phyloP scores from a whole-genome alignment of 2,329 filamentous ascomycete genomes.

The Sporothrix protearum region DNA sequence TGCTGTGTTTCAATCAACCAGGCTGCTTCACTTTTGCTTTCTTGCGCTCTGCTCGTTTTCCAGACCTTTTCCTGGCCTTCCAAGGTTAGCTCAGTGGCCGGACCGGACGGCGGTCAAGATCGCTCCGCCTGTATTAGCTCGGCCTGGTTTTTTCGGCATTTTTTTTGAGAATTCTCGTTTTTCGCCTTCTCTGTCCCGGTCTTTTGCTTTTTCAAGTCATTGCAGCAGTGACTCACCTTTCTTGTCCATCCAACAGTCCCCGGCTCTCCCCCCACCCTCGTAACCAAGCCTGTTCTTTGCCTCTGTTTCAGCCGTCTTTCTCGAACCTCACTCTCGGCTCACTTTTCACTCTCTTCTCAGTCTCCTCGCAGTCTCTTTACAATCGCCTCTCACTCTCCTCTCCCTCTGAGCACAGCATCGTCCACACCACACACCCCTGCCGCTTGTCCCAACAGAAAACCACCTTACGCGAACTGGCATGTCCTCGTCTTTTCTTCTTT shows the following conservation, averaged over 20 bases:
- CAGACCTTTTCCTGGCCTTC: neutral
- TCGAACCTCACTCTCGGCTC: neutral
- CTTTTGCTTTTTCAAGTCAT: slow-evolving; percentile 2
- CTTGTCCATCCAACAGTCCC: neutral
- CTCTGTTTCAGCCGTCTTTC: slow-evolving; percentile 7
- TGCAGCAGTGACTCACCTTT: slow-evolving; percentile 8
- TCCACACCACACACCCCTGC: neutral
- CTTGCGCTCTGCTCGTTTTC: neutral
- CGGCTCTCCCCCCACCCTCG: neutral
- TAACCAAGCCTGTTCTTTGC: neutral
- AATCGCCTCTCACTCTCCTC: neutral
- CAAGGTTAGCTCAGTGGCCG: neutral
- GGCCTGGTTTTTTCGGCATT: neutral
- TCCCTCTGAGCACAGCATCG: neutral
- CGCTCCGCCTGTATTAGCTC: neutral
- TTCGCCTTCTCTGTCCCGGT: neutral
- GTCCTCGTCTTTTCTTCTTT: neutral
- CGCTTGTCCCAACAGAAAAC: slow-evolving; percentile 2
- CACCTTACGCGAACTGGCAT: slow-evolving; percentile 12
- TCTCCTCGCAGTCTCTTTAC: neutral
- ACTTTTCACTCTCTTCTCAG: neutral
- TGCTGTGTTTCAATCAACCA: neutral
- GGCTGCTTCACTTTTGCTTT: neutral
- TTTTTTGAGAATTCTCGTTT: slow-evolving; percentile 1
- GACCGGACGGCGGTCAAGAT: slow-evolving; percentile 1